Evolutionary conservation across 1,139 yeast genomes (phyloP), one percentile per base, ranked within the genome.

Genomic region (Debaryomyces nepalensis): DNA sequence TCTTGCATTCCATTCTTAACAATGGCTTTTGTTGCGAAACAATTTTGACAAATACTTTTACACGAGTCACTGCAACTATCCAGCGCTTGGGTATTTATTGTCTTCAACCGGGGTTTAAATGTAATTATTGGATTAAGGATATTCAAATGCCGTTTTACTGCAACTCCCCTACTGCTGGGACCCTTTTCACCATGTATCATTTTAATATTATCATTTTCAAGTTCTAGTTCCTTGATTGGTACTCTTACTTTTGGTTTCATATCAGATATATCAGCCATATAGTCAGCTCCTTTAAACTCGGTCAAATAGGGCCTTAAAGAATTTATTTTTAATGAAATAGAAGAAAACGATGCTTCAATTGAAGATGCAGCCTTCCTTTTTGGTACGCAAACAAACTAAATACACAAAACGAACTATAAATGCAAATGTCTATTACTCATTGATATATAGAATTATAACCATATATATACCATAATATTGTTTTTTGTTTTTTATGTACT

Each of bases 151-250:
- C 18, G 30, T 7, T 27, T 33, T 5, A 45, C 21, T 6, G 31
- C 35, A 2, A 50, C 16, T 12, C 50, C 50, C 32, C 55, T 32
- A n/a, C 42, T 29, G 8, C 48, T 50, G 9, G 54, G 54, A 11
- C 39, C 39, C n/a, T 39, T 19, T 11, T 44, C 32, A 14, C 43
- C 39, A 15, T 51, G 46, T 15, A 37, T 19, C 1, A 51, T 39
- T 32, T 40, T 26, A 20, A 50, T 33, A 7, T 29, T 21, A 3
- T 42, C 46, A 15, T 30, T 22, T 15, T 21, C 30, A 34, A 14
- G 15, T 12, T 9, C 12, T 24, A 34, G 9, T 24, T 34, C 14
- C 24, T 22, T 16, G 1, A 22, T 21, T 8, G 36, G 16, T 4
- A 9, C 15, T 10, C 18, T 9, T n/a, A 24, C 24, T n/a, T n/a